These are phyloP conservation scores for Pseudogymnoascus destructans DNA, from an alignment of 2,329 filamentous ascomycete genomes.

Conservation along the genomic window DNA sequence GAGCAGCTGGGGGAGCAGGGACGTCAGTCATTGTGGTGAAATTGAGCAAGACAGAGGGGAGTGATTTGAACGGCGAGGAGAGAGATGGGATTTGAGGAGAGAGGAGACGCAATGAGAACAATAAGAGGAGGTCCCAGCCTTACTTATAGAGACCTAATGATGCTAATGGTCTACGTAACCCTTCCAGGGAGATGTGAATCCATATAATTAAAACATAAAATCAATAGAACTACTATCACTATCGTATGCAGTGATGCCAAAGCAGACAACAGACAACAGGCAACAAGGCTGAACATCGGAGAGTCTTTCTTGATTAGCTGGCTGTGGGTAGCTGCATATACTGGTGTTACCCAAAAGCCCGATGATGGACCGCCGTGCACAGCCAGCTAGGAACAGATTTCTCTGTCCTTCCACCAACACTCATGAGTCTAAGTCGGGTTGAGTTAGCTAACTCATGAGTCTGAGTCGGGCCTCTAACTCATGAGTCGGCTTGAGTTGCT, in stretches of 20 bases:
- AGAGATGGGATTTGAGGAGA: not conserved
- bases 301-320: not conserved
- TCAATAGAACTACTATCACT: too few species aligned
- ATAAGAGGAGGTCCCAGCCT: not conserved
- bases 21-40: not conserved
- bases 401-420: too few species aligned
- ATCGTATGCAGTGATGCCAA: not conserved
- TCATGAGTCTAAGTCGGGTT: too few species aligned
- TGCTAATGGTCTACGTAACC: not conserved
- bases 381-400: not conserved
- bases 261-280: not conserved
- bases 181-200: not conserved
- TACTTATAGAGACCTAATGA: not conserved
- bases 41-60: not conserved
- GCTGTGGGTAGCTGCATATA: not conserved
- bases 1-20: not conserved
- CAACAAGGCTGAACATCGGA: not conserved
- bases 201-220: too few species aligned
- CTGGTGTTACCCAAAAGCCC: not conserved
- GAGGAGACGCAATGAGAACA: not conserved
- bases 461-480: too few species aligned
- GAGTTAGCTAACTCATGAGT: too few species aligned
- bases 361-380: not conserved
- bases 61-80: not conserved
- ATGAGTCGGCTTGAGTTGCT: too few species aligned